Evolutionary conservation across 2,329 filamentous ascomycete species (phyloP).

Genomic region (Xylariaceae sp.): DNA sequence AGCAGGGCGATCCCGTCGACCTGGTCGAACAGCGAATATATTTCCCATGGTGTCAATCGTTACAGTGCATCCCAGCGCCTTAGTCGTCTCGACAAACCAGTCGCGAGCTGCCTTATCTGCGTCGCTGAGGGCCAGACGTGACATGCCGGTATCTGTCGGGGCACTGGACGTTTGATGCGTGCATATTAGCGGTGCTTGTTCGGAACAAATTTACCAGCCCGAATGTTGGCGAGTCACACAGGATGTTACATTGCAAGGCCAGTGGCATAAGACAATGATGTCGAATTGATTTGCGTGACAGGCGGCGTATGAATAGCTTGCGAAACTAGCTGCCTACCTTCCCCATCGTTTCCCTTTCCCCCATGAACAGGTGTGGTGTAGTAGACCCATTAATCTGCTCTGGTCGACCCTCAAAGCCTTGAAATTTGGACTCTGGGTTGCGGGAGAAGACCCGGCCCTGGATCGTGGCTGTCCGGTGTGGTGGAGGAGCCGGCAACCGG

Average conservation of each 20-base stretch:
- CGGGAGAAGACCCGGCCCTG: too few species aligned
- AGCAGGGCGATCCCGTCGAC: constrained; percentile 49
- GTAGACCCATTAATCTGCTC: constrained; percentile 51
- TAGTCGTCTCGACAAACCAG: constrained; percentile 64
- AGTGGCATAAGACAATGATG: constrained; percentile 1
- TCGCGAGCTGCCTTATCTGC: constrained; percentile 63
- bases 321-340: constrained; percentile 39
- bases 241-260: too few species aligned
- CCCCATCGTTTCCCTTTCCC: constrained; percentile 61
- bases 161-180: constrained; percentile 24
- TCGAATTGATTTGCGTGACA: background rate
- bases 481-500: too few species aligned
- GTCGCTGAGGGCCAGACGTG: constrained; percentile 63
- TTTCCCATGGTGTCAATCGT: constrained; percentile 73
- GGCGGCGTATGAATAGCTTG: background rate
- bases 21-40: constrained; percentile 65
- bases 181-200: constrained; percentile 3
- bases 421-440: too few species aligned
- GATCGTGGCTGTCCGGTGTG: too few species aligned
- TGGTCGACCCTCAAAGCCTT: constrained; percentile 45
- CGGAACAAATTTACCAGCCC: too few species aligned
- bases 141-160: constrained; percentile 66
- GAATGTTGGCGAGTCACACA: too few species aligned
- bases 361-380: constrained; percentile 61
- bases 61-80: constrained; percentile 57